Evolutionary conservation across 1,284 basidiomycete species (phyloP), one percentile per base, ranked within the genome.

Genomic region (Xerocomus nothofagi): DNA sequence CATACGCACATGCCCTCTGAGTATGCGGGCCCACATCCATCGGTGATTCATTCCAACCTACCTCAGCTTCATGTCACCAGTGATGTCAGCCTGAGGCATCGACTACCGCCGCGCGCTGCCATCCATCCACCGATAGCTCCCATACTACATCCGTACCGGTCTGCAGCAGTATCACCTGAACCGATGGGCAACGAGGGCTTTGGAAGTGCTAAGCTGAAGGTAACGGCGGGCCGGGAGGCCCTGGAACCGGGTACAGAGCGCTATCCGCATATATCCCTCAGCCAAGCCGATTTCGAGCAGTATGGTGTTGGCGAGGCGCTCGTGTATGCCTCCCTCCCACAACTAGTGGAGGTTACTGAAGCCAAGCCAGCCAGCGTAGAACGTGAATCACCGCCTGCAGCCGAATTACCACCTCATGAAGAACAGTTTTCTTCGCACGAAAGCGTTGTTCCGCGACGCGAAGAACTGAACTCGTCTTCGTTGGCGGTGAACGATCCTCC

Each of bases 1-100:
- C 53, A 53, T 23, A 55, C 50, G 1, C 60, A 56, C 31, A 60
- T 57, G 40, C 55, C 62, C 15, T 70, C 71, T 0, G 75, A 75
- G 17, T 80, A 77, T 57, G 80, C 78, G 5, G 78, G 78, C 4
- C 74, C 76, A 2, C 76, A 82, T 59, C 73, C 69, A 3, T 60
- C 66, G 2, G 51, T 58, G 8, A 45, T 65, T 4, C 59, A 61
- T 29, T 55, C 54, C 29, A 54, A 57, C 11, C 33, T 63, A 20
- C 58, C 67, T 15, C 50, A 59, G 29, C 47, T 61, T 21, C 50
- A 50, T 20, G 47, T 44, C 4, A 51, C 51, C 2, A 73, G 69
- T 31, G 73, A 76, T 34, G 66, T 77, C 18, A 68, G 72, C 20
- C 67, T 73, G 26, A 66, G 74, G 44, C 80, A 81, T 51, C 71